These are phyloP conservation scores for Pyricularia sp. DNA, from an alignment of 2,329 filamentous ascomycete species.

Conservation along the genomic window DNA sequence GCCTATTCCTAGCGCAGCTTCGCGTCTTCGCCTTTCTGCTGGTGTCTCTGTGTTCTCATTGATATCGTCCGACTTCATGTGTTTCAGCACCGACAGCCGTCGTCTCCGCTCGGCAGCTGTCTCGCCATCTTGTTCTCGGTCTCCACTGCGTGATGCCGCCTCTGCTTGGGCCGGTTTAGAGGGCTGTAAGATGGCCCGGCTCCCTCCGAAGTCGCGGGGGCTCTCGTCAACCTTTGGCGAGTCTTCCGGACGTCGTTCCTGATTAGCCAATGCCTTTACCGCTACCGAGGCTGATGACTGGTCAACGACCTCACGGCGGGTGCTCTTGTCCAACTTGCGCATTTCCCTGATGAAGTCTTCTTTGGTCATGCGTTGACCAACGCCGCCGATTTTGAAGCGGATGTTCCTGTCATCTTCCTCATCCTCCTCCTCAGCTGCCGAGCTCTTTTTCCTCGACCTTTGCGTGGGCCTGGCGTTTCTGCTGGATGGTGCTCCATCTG, in stretches of 20 bases:
- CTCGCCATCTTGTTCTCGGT: conserved; percentile 36
- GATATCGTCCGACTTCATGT: conserved; percentile 26
- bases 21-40: conserved; percentile 58
- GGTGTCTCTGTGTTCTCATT: conserved; percentile 47
- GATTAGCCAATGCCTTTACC: conserved; percentile 36
- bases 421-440: conserved; percentile 24
- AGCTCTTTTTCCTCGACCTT: conserved; percentile 25
- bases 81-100: conserved; percentile 41
- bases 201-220: not conserved
- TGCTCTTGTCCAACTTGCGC: conserved; percentile 55
- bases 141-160: not conserved
- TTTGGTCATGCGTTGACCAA: conserved; percentile 66
- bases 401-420: conserved; percentile 57
- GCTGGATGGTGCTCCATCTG: conserved; percentile 19
- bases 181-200: not conserved
- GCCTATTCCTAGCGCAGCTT: conserved; percentile 56
- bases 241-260: conserved; percentile 14
- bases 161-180: not conserved
- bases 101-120: conserved; percentile 58
- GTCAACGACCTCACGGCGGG: conserved; percentile 40
- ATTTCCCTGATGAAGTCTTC: conserved; percentile 67
- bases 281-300: conserved; percentile 33
- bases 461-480: conserved; percentile 14
- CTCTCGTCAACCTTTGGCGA: not conserved
- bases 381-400: conserved; percentile 61